Conservation (phyloP, 2,329 filamentous ascomycete species). For the Cytospora piceae region DNA sequence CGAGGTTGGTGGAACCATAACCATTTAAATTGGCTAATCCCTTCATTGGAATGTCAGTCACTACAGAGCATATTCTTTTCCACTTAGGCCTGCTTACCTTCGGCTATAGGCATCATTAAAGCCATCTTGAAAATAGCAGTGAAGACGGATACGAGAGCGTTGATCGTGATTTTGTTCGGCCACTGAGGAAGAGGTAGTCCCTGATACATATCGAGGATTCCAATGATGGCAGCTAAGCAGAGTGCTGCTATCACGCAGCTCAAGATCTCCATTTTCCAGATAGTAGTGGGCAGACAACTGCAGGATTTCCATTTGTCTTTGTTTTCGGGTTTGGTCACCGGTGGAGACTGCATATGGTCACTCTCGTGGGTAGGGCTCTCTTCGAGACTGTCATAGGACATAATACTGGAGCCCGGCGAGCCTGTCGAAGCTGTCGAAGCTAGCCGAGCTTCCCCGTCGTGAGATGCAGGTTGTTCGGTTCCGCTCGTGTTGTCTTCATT, state of each 20-base stretch:
- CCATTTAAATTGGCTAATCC: slow-evolving; percentile 15
- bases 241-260: not conserved
- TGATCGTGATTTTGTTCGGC: not conserved
- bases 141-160: slow-evolving; percentile 12
- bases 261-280: not conserved
- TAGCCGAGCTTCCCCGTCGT: not conserved
- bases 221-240: not conserved
- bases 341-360: not conserved
- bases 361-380: not conserved
- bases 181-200: not conserved
- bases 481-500: not conserved
- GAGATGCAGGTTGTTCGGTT: not conserved
- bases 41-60: not conserved
- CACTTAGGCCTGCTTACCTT: not conserved
- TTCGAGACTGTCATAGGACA: not conserved
- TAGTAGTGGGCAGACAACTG: not conserved
- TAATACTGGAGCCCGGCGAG: not conserved
- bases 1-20: not conserved
- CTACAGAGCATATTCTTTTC: not conserved
- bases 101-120: slow-evolving; percentile 5
- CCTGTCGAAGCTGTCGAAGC: not conserved
- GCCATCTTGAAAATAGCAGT: not conserved
- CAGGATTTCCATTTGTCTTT: not conserved
- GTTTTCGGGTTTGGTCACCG: not conserved
- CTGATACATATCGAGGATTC: not conserved